These are phyloP conservation scores for Penicillium sp. DNA, from an alignment of 2,329 filamentous ascomycete genomes.

Conservation along the genomic window DNA sequence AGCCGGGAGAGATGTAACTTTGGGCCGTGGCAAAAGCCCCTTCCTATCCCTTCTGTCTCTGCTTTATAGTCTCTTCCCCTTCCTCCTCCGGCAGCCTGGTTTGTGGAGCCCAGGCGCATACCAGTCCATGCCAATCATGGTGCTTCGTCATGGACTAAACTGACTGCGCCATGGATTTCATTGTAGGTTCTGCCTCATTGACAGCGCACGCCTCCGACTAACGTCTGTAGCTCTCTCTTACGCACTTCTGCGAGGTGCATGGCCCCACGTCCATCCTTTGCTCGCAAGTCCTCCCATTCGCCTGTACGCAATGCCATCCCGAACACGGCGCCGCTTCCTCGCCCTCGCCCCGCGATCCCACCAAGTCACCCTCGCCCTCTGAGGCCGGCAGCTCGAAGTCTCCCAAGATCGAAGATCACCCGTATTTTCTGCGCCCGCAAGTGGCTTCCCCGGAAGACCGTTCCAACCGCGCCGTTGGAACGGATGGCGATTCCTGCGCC, in stretches of 20 bases:
- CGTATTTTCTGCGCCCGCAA: slow-evolving; percentile 48
- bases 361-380: slow-evolving; percentile 10
- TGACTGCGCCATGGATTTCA: slow-evolving; percentile 44
- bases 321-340: slow-evolving; percentile 33
- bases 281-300: slow-evolving; percentile 56
- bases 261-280: slow-evolving; percentile 62
- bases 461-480: slow-evolving; percentile 40
- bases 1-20: slow-evolving; percentile 10
- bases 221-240: slow-evolving; percentile 54
- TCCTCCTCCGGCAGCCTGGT: slow-evolving; percentile 18
- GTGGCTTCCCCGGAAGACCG: slow-evolving; percentile 45
- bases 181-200: slow-evolving; percentile 33
- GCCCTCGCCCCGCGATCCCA: slow-evolving; percentile 26
- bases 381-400: slow-evolving; percentile 21
- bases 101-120: slow-evolving; percentile 18
- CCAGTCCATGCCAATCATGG: slow-evolving; percentile 27
- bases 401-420: slow-evolving; percentile 48
- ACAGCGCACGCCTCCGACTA: not conserved
- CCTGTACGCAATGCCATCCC: slow-evolving; percentile 53
- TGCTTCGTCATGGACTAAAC: slow-evolving; percentile 33
- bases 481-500: slow-evolving; percentile 55
- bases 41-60: slow-evolving; percentile 6
- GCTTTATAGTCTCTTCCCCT: not conserved
- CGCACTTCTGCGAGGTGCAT: slow-evolving; percentile 63
- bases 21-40: slow-evolving; percentile 18